These are phyloP conservation scores for Sanguinoderma infundibulare DNA, from an alignment of 1,284 basidiomycete species.

Conservation along the genomic window DNA sequence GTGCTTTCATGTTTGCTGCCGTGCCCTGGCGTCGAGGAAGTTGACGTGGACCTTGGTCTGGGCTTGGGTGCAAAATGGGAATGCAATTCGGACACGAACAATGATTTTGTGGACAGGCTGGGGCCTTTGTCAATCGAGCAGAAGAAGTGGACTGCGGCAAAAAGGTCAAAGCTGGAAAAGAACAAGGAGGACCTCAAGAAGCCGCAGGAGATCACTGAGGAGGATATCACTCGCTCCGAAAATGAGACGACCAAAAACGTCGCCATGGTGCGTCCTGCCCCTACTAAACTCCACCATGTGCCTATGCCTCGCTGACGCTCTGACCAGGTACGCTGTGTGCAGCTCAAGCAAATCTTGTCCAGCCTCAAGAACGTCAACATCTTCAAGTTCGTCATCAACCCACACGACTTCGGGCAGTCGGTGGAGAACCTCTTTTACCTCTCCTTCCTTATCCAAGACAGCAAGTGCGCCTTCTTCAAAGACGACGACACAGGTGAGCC, in stretches of 20 bases:
- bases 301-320: neutral
- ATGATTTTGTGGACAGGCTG: slow-evolving; percentile 53
- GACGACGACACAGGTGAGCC: slow-evolving; percentile 66
- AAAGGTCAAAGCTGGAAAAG: slow-evolving; percentile 75
- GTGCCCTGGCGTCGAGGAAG: neutral
- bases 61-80: neutral
- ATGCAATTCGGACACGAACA: neutral
- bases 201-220: slow-evolving; percentile 77
- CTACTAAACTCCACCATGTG: neutral
- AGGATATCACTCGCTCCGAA: slow-evolving; percentile 75
- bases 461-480: slow-evolving; percentile 72
- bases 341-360: slow-evolving; percentile 63
- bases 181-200: slow-evolving; percentile 66
- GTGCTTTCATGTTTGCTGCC: slow-evolving; percentile 29
- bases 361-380: slow-evolving; percentile 63
- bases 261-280: slow-evolving; percentile 47
- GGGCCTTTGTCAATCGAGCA: slow-evolving; percentile 79
- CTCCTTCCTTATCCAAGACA: slow-evolving; percentile 89
- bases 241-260: slow-evolving; percentile 88
- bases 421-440: slow-evolving; percentile 95
- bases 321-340: neutral
- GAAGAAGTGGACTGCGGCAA: slow-evolving; percentile 63
- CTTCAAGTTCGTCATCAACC: slow-evolving; percentile 87
- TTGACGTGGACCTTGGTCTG: neutral
- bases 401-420: slow-evolving; percentile 86